phyloP scores from a whole-genome alignment of 192 early-diverging fungal genomes.

The Kappamyces sp. region DNA sequence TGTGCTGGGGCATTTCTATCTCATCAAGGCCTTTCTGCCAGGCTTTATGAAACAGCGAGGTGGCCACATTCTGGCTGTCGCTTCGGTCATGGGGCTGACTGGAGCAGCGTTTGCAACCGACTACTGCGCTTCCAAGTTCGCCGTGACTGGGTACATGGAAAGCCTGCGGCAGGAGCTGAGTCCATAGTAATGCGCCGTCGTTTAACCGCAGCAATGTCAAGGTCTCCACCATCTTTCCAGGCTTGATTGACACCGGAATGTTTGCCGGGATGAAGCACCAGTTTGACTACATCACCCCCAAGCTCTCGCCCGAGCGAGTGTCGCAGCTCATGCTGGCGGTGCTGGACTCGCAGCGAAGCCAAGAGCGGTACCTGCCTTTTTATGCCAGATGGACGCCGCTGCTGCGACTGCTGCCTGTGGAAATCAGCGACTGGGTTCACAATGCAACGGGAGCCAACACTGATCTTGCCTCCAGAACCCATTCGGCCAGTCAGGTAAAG shows the following conservation, averaged over 20 bases:
- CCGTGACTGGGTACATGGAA: slow-evolving; percentile 66
- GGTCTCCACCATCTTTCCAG: slow-evolving; percentile 66
- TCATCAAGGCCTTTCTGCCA: slow-evolving; percentile 70
- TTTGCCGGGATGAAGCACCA: slow-evolving; percentile 59
- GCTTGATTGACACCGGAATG: slow-evolving; percentile 65
- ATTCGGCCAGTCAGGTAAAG: too few species aligned
- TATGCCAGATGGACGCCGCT: slow-evolving; percentile 19
- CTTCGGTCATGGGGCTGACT: slow-evolving; percentile 33
- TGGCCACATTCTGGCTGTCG: slow-evolving; percentile 70
- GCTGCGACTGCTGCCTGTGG: slow-evolving; percentile 22
- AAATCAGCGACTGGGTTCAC: slow-evolving; percentile 23
- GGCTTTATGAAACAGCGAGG: slow-evolving; percentile 63
- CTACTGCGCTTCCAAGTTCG: slow-evolving; percentile 78
- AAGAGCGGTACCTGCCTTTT: slow-evolving; percentile 24
- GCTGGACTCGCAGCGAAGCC: slow-evolving; percentile 37
- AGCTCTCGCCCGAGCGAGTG: slow-evolving; percentile 53
- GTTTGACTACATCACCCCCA: slow-evolving; percentile 58
- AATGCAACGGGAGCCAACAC: slow-evolving; percentile 16
- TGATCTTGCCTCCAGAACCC: not conserved
- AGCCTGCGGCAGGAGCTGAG: slow-evolving; percentile 64
- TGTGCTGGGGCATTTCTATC: slow-evolving; percentile 65
- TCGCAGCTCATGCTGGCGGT: slow-evolving; percentile 51
- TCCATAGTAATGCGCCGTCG: slow-evolving; percentile 12
- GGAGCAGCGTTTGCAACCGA: slow-evolving; percentile 44
- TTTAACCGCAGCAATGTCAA: slow-evolving; percentile 47